A percentile compares a stretch with the other conserved stretches of the same genome.
phyloP scores from a whole-genome alignment of 345 rosid genomes.

The Abelmoschus esculentus region DNA sequence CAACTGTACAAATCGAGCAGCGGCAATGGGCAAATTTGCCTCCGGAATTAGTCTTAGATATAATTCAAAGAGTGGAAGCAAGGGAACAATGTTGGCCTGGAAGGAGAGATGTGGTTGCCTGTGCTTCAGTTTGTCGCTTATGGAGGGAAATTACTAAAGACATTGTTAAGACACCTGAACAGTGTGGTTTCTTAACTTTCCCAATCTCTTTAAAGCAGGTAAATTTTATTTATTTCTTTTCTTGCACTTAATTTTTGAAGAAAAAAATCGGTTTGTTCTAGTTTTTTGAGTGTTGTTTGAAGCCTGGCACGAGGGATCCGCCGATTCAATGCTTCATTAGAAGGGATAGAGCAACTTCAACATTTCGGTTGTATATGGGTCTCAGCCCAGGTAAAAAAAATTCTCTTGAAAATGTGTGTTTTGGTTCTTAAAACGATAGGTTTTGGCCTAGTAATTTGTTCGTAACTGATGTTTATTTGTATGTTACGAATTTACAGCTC shows the following conservation, averaged over 20 bases:
- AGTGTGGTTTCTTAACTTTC: constrained; percentile 68
- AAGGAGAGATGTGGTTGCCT: constrained; percentile 73
- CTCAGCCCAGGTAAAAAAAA: constrained; percentile 91
- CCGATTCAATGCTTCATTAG: constrained; percentile 81
- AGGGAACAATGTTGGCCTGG: constrained; percentile 61
- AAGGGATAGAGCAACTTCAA: constrained; percentile 68
- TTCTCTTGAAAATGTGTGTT: neutral
- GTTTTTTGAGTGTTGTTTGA: constrained; percentile 2
- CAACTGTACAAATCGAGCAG: constrained; percentile 20
- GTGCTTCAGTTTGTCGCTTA: constrained; percentile 76
- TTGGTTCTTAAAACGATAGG: neutral
- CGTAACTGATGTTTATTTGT: neutral
- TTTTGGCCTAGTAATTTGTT: neutral
- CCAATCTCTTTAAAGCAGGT: constrained; percentile 86
- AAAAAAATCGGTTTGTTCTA: neutral
- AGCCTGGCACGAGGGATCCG: constrained; percentile 87
- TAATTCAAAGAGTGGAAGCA: constrained; percentile 56
- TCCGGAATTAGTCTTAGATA: constrained; percentile 71
- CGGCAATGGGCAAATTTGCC: constrained; percentile 78
- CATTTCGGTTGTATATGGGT: constrained; percentile 66
- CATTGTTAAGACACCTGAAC: constrained; percentile 54
- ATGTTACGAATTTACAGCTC: constrained; percentile 31
- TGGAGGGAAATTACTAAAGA: constrained; percentile 75
- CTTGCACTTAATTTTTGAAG: neutral
- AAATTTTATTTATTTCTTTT: neutral